These are phyloP conservation scores for Coemansia sp. DNA, from an alignment of 192 early-diverging fungal genomes.

Conservation along the genomic window DNA sequence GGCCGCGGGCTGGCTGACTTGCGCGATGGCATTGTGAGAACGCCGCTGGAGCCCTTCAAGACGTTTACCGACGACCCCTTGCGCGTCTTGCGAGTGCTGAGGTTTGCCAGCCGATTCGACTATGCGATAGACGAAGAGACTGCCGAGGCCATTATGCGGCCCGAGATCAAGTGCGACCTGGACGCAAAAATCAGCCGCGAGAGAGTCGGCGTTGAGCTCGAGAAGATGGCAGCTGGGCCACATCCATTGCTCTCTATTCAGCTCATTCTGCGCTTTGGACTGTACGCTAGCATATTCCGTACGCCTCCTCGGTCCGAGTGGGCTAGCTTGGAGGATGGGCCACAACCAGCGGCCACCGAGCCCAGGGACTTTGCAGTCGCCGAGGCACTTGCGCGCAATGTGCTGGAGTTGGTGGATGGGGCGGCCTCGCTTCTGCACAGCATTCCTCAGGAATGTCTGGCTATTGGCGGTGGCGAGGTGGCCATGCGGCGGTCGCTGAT, in stretches of 20 bases:
- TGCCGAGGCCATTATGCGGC: constrained; percentile 55
- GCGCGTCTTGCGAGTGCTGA: constrained; percentile 87
- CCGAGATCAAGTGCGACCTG: constrained; percentile 62
- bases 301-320: constrained; percentile 11
- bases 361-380: neutral
- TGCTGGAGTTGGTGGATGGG: constrained; percentile 9
- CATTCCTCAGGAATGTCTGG: neutral
- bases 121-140: constrained; percentile 75
- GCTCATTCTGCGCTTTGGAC: constrained; percentile 48
- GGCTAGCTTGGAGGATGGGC: neutral
- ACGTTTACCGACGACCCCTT: constrained; percentile 96
- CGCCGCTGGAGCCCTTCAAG: constrained; percentile 82
- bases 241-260: constrained; percentile 56
- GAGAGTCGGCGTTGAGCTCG: constrained; percentile 86
- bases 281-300: constrained; percentile 38
- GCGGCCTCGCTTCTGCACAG: neutral
- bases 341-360: neutral
- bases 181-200: constrained; percentile 85
- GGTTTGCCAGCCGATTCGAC: constrained; percentile 90
- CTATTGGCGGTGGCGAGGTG: neutral
- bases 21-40: constrained; percentile 68
- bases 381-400: constrained; percentile 8
- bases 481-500: constrained; percentile 47
- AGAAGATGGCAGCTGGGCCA: constrained; percentile 83
- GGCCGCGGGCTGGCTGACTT: constrained; percentile 75